Percentiles rank a stretch among this genome's conserved stretches.
Conservation (phyloP, 192 early-diverging fungal species). For the Gaertneriomyces semiglobifer region DNA sequence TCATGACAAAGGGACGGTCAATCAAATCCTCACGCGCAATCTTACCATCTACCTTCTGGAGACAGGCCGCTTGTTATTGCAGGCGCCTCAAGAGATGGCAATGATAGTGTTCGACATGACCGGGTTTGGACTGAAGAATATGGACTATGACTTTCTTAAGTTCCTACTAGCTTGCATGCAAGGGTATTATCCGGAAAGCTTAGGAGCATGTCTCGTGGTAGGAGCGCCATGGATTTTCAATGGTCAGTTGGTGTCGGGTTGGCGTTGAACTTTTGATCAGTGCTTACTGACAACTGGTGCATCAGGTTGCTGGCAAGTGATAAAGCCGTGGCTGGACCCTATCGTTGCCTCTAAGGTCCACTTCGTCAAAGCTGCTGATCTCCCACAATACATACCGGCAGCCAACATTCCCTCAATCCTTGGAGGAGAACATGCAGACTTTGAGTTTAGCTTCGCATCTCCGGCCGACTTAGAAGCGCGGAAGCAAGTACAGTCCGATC, state of each 20-base stretch:
- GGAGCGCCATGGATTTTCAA: slow-evolving; percentile 87
- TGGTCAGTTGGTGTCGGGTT: slow-evolving; percentile 28
- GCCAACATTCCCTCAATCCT: slow-evolving; percentile 56
- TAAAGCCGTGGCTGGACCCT: slow-evolving; percentile 81
- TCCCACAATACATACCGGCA: slow-evolving; percentile 60
- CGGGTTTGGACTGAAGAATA: slow-evolving; percentile 70
- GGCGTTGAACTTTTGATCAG: slow-evolving; percentile 17
- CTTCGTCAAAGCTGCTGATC: slow-evolving; percentile 61
- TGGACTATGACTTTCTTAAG: slow-evolving; percentile 73
- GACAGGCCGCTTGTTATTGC: slow-evolving; percentile 50
- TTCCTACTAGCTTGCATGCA: slow-evolving; percentile 78
- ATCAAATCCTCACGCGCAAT: slow-evolving; percentile 13
- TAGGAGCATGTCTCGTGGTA: slow-evolving; percentile 78
- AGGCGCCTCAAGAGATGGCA: slow-evolving; percentile 53
- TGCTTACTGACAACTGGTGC: not conserved
- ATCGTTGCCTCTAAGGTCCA: slow-evolving; percentile 83
- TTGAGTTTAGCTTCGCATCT: not conserved
- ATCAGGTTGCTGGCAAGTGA: slow-evolving; percentile 67
- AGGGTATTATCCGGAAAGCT: slow-evolving; percentile 86
- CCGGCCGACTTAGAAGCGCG: no score
- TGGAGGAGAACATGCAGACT: slow-evolving; percentile 47
- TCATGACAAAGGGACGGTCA: slow-evolving; percentile 49
- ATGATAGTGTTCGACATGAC: slow-evolving; percentile 74
- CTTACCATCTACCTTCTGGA: slow-evolving; percentile 52
- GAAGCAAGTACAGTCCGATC: no score